These are phyloP conservation scores for Lasiodiplodia sp. DNA, from an alignment of 2,329 filamentous ascomycete species.

Conservation along the genomic window DNA sequence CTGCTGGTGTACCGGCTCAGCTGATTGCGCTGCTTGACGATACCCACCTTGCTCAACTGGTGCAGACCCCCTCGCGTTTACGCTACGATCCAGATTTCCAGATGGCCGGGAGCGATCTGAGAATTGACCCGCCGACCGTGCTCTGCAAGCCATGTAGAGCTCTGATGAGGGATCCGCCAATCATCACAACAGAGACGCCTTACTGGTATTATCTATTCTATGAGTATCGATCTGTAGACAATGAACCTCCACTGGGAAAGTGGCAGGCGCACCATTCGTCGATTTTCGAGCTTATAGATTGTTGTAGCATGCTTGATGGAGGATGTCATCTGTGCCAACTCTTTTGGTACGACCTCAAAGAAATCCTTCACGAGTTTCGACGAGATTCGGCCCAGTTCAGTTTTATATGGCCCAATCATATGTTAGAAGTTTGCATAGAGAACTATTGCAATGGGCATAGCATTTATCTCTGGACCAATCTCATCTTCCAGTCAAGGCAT, in stretches of 20 bases:
- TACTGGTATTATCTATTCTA: too few species aligned
- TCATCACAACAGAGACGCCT: too few species aligned
- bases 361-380: neutral
- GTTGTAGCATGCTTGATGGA: neutral
- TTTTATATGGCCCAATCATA: neutral
- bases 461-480: neutral
- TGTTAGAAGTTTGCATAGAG: neutral
- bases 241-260: too few species aligned
- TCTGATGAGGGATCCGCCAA: neutral
- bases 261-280: neutral
- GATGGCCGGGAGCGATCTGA: neutral
- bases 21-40: conserved; percentile 1
- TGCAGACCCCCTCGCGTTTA: neutral
- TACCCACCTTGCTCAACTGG: neutral
- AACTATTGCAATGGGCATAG: fast-evolving
- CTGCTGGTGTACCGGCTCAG: neutral
- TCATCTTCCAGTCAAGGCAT: neutral
- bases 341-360: neutral
- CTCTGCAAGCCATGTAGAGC: neutral
- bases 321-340: neutral
- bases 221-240: too few species aligned
- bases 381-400: too few species aligned
- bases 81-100: neutral
- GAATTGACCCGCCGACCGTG: neutral
- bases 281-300: neutral